A percentile compares a stretch with the other conserved stretches of the same genome.
These are phyloP conservation scores for Cyclostephanos tholiformis DNA, from an alignment of 108 stramenopile species.

Conservation along the genomic window DNA sequence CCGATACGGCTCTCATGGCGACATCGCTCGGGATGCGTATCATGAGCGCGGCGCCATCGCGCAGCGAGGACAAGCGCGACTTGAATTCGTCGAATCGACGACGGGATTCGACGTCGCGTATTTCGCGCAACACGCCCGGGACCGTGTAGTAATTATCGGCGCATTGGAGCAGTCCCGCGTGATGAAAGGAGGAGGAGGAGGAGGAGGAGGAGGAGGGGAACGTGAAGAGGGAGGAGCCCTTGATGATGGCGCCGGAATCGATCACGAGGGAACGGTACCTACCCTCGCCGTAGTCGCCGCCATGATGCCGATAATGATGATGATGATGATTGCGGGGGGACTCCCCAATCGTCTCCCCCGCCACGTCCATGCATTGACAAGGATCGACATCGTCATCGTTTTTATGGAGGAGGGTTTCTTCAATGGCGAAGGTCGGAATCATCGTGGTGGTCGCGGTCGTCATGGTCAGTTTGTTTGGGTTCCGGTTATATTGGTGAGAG, in stretches of 20 bases:
- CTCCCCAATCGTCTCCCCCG: too few species aligned
- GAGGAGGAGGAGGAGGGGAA: conserved; percentile 8
- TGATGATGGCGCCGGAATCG: conserved; percentile 88
- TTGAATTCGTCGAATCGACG: conserved; percentile 61
- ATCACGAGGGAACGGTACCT: conserved; percentile 74
- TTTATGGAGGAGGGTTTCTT: too few species aligned
- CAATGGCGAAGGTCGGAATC: too few species aligned
- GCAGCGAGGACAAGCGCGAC: conserved; percentile 52
- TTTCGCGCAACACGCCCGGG: conserved; percentile 72
- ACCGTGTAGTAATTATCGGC: conserved; percentile 61
- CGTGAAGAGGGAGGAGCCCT: conserved; percentile 47
- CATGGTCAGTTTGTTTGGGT: too few species aligned
- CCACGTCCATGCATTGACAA: too few species aligned
- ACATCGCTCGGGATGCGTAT: conserved; percentile 17
- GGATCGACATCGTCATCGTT: too few species aligned
- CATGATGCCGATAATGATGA: too few species aligned
- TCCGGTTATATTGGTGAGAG: too few species aligned
- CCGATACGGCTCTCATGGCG: conserved; percentile 59
- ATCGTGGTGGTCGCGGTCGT: too few species aligned
- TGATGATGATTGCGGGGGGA: too few species aligned
- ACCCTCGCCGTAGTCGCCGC: background rate
- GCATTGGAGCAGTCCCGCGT: too few species aligned
- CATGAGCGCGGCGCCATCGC: conserved; percentile 2
- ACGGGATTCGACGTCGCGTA: conserved; percentile 78
- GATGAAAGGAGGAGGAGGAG: conserved; percentile 46